Evolutionary conservation across 495 filamentous ascomycete species (phyloP), one percentile per base, ranked within the genome.

Genomic region (Tuber calosporum): DNA sequence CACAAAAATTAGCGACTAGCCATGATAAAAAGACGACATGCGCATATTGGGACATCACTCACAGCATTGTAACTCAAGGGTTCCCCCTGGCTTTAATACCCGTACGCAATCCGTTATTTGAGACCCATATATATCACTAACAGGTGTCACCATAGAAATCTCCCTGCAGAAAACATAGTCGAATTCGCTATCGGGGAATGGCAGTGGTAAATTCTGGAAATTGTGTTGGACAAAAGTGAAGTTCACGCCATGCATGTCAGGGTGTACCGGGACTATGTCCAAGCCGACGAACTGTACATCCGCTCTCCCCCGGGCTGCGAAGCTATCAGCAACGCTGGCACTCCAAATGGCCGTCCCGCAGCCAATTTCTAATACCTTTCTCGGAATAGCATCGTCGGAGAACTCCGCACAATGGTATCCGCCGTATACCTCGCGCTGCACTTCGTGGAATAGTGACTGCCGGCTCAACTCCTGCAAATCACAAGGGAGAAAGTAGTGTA

Each of bases 331-430:
- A 58, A 82, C 80, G 42, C 73, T 78, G 34, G 91, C 90, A 75
- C 92, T 93, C 94, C 94, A 97, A 75, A 94, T 89, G 39, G 89
- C 94, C 22, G 91, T 91, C 9, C 94, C 94, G 82, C 94, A 98
- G 45, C 90, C 93, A 70, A 97, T 82, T 79, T 98, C 94, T 67
- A 98, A 84, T 30, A 98, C 89, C 74, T 89, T 90, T 76, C 86
- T 85, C 0, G 93, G 94, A 34, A 91, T 90, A 68, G 86, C 87
- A 75, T 87, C 85, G 43, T 86, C 82, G 58, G 90, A 84, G 62
- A 86, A 85, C 19, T 91, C 90, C 20, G 89, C 90, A 82, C 91
- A 94, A 79, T 94, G 88, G 1, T 93, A 90, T 41, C 87, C 87
- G 67, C 93, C 93, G 75, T 93, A 92, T 37, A 97, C 88, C 81